Evolutionary conservation across 352 stramenopile genomes (phyloP), one percentile per base, ranked within the genome.

Genomic region (Phytophthora aleatoria): DNA sequence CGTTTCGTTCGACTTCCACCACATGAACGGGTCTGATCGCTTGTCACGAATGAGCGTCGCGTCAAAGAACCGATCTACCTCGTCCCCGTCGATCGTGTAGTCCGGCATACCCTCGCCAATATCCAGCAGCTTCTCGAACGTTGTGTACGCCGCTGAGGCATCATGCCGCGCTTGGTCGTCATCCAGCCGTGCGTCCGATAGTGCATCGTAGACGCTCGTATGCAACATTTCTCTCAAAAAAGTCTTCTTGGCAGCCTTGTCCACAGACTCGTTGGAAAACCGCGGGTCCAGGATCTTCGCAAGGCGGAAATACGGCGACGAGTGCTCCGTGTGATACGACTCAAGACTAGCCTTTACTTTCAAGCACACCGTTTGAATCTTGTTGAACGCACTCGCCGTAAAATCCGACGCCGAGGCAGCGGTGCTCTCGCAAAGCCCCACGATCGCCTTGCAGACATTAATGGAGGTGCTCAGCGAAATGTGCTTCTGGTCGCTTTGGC

Each of bases 1-100:
- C 36, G 83, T 91, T 58, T 89, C 83, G 60, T 92, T 92, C 43
- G 83, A 92, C 61, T 90, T 92, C 83, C 83, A 92, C 83, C 83
- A 92, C 54, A 92, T 53, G 47, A 92, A 89, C 54, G 83, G 83
- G 47, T 92, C 83, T 10, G 83, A 92, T 12, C 81, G 78, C 61
- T 92, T 92, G 68, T 92, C 83, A 7, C 83, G 81, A 57, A 92
- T 87, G 28, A 92, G 74, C 38, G 83, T 92, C 7, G 83, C 83
- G 27, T 92, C 83, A 26, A 92, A 92, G 67, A 92, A 92, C n/a
- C 83, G 79, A 57, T 92, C 83, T 3, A 92, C 83, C 39, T 92
- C 83, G 36, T 92, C 83, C 1, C 83, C 83, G 56, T 91, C 83
- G 36, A 92, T 89, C 3, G 83, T 70, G 64, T 92, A 91, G 47